Evolutionary conservation across 495 filamentous ascomycete genomes (phyloP), one percentile per base, ranked within the genome.

Genomic region (Annulohypoxylon bovei): DNA sequence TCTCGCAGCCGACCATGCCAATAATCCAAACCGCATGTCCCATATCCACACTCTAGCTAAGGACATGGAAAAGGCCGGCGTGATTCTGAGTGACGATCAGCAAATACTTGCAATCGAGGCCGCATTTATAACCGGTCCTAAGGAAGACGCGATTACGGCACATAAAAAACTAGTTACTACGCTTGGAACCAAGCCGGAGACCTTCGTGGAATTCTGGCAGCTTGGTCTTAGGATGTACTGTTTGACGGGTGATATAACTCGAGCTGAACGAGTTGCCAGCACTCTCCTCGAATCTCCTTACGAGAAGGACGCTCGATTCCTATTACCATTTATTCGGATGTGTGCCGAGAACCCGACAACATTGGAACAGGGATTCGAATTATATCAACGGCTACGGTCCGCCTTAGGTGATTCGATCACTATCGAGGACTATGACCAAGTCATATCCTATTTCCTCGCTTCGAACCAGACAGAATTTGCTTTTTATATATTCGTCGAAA

Each of bases 401-500:
- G 82, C 85, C 14, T 76, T 93, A 4, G 88, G 87, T 2, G 71
- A 85, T 20, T 76, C 83, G 11, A 92, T 95, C 80, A 87, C 80
- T 6, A 90, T 93, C 81, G 81, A 88, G 20, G 91, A 95, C 75
- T 95, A 93, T 71, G 92, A 94, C 76, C 80, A 81, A 32, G 77
- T 95, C 22, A 88, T 86, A 54, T 85, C 87, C 39, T 81, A 82
- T 37, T 89, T 93, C 67, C 79, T 95, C 7, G 81, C 84, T 4
- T 82, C 85, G 6, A 84, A 86, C 50, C 77, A 84, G 47, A 79
- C 85, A 9, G 87, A 92, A 71, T 80, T 89, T 33, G 92, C 88
- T 0, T 82, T 93, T 59, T 87, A 89, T 46, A 86, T 89, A 1
- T 95, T 95, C 81, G 91, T 90, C 57, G 92, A 95, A 75, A 92